Evolutionary conservation across 208 protist genomes (phyloP).

Genomic region (Trypanosoma congolense): DNA sequence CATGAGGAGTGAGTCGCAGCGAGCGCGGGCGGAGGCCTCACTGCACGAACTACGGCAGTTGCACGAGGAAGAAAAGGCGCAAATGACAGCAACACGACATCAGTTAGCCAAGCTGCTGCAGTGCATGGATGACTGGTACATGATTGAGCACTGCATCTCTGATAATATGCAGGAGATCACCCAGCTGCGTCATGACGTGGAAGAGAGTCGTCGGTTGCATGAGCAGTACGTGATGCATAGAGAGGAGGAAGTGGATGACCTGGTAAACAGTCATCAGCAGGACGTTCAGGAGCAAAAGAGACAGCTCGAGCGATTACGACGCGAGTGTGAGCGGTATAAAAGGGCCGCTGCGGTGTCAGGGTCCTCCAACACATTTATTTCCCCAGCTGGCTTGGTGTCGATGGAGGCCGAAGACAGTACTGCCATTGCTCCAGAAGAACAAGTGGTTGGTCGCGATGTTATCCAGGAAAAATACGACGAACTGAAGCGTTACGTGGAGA

Average conservation of each 20-base stretch:
- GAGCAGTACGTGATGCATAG: slow-evolving; percentile 11
- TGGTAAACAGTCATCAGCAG: slow-evolving; percentile 15
- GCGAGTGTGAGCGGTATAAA: slow-evolving; percentile 19
- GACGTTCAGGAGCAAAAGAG: slow-evolving; percentile 10
- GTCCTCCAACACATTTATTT: background rate
- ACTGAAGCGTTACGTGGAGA: slow-evolving; percentile 26
- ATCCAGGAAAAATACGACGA: slow-evolving; percentile 30
- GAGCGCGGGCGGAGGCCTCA: slow-evolving; percentile 9
- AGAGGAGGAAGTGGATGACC: slow-evolving; percentile 16
- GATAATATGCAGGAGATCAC: slow-evolving; percentile 11
- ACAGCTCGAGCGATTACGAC: slow-evolving; percentile 12
- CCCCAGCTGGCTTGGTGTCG: background rate
- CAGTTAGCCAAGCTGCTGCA: slow-evolving; percentile 29
- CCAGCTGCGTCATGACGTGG: slow-evolving; percentile 7
- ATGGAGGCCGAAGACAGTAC: background rate
- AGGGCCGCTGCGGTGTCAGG: slow-evolving; percentile 3
- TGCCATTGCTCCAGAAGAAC: background rate
- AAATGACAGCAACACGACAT: slow-evolving; percentile 11
- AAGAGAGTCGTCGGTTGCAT: slow-evolving; percentile 13
- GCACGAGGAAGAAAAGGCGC: background rate
- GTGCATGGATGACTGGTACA: slow-evolving; percentile 52
- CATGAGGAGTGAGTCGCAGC: slow-evolving; percentile 18
- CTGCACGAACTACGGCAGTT: slow-evolving; percentile 6
- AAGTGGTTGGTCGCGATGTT: slow-evolving; percentile 10
- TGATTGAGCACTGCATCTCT: slow-evolving; percentile 24